These are phyloP conservation scores for Lippia alba DNA, from an alignment of 305 asterid species.

Conservation along the genomic window DNA sequence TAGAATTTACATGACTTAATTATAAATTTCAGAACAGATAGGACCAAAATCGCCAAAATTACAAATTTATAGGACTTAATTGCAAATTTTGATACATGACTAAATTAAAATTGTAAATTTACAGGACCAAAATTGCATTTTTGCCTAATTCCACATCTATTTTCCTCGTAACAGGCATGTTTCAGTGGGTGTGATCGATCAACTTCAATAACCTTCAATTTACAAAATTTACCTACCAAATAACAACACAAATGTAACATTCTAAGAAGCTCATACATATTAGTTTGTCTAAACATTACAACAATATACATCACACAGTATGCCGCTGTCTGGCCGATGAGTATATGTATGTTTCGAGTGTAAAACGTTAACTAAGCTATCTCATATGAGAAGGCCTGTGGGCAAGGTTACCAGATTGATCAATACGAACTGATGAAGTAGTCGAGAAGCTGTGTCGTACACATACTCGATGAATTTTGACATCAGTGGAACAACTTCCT, in stretches of 20 bases:
- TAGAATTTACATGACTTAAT: too few relatives aligned
- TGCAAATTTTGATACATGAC: too few relatives aligned
- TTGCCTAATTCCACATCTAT: too few relatives aligned
- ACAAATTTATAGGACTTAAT: too few relatives aligned
- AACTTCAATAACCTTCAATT: neutral
- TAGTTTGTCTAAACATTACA: neutral
- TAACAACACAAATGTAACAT: constrained; percentile 23
- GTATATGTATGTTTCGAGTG: neutral
- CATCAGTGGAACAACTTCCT: constrained; percentile 65
- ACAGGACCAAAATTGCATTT: too few relatives aligned
- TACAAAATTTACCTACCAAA: constrained; percentile 27
- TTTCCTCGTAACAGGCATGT: too few relatives aligned
- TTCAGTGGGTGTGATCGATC: too few relatives aligned
- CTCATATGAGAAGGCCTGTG: constrained; percentile 42
- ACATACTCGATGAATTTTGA: constrained; percentile 55
- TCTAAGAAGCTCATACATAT: neutral
- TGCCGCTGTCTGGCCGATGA: too few relatives aligned
- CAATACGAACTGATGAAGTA: constrained; percentile 44
- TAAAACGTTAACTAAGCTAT: constrained; percentile 2
- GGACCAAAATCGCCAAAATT: too few relatives aligned
- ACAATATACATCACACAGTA: neutral
- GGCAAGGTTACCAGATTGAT: constrained; percentile 38
- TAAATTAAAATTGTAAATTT: too few relatives aligned
- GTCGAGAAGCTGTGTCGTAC: constrained; percentile 59
- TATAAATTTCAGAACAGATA: too few relatives aligned